Evolutionary conservation across 768 basidiomycete genomes (phyloP), one percentile per base, ranked within the genome.

Genomic region (Hysterangium stoloniferum): DNA sequence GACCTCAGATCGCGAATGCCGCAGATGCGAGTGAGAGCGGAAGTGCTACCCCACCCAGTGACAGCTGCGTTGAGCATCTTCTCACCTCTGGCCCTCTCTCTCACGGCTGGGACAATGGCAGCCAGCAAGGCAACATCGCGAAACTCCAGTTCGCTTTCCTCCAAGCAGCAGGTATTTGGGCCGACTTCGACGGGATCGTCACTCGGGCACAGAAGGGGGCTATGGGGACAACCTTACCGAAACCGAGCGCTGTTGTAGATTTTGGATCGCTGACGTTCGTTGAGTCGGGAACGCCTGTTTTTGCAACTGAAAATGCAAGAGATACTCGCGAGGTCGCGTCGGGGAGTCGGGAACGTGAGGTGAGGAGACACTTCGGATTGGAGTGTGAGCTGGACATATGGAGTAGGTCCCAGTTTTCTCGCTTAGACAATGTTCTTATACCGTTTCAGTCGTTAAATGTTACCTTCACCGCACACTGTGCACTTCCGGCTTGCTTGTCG

Each of bases 401-500:
- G 72, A 65, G 69, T 71, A 53, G 32, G 66, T 64, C 36, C 50
- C 15, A 24, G 25, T 34, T 34, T 37, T 29, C 52, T 2, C 41
- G 20, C 52, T 50, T 17, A 9, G 52, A 28, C n/a, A 17, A 25
- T 28, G 13, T n/a, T 36, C 48, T 3, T 37, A 20, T 24, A 34
- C 34, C 42, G 41, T 27, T 47, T 6, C 46, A 74, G 73, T 72
- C 37, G 59, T 58, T 19, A 62, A 64, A 34, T 70, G 71, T 5
- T 65, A 68, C 13, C 55, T 71, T 11, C 61, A 64, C 45, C 56
- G 68, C 35, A 63, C 59, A 15, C 59, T 73, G 5, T 56, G 61
- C 6, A 68, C 66, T 4, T 56, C 63, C 7, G 77, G 77, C 7
- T 70, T 68, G 49, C 65, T 78, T 41, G 69, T 71, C 19, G 57